Evolutionary conservation across 2,329 filamentous ascomycete genomes (phyloP).

Genomic region (Hysterium pulicare): DNA sequence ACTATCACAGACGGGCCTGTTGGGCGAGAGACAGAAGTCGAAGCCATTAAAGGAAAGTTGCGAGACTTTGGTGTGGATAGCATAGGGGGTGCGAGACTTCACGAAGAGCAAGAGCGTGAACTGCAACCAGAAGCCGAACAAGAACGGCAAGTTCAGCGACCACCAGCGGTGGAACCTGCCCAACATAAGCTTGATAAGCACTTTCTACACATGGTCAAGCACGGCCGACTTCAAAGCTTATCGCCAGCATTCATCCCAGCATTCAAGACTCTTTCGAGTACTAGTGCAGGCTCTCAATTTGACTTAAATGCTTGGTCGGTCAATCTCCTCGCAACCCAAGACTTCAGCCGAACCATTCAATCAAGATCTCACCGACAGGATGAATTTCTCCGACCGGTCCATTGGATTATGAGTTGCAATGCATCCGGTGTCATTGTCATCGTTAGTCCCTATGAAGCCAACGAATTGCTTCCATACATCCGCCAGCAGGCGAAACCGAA

Average conservation of each 20-base stretch:
- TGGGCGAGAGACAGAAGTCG: background rate
- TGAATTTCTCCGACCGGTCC: slow-evolving; percentile 51
- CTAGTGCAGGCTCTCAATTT: slow-evolving; percentile 39
- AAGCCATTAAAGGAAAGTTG: too few species aligned
- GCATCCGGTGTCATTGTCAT: slow-evolving; percentile 42
- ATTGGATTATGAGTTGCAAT: slow-evolving; percentile 47
- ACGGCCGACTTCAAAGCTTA: slow-evolving; percentile 26
- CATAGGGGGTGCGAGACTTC: slow-evolving; percentile 28
- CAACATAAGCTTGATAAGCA: slow-evolving; percentile 45
- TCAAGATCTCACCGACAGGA: slow-evolving; percentile 33
- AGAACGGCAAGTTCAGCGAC: slow-evolving; percentile 55
- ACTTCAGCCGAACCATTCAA: slow-evolving; percentile 51
- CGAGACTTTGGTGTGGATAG: background rate
- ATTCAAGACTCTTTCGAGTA: slow-evolving; percentile 43
- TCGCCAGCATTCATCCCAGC: slow-evolving; percentile 43
- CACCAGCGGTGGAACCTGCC: slow-evolving; percentile 38
- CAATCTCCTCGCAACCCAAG: slow-evolving; percentile 47
- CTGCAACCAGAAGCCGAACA: slow-evolving; percentile 62
- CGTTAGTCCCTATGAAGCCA: slow-evolving; percentile 60
- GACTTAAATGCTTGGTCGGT: slow-evolving; percentile 35
- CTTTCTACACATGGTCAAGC: slow-evolving; percentile 41
- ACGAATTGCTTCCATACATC: slow-evolving; percentile 48
- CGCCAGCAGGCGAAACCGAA: slow-evolving; percentile 13
- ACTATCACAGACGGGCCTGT: background rate
- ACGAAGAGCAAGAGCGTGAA: slow-evolving; percentile 69